Evolutionary conservation across 164 flowering plant species (phyloP).

Genomic region (Annona squamosa): DNA sequence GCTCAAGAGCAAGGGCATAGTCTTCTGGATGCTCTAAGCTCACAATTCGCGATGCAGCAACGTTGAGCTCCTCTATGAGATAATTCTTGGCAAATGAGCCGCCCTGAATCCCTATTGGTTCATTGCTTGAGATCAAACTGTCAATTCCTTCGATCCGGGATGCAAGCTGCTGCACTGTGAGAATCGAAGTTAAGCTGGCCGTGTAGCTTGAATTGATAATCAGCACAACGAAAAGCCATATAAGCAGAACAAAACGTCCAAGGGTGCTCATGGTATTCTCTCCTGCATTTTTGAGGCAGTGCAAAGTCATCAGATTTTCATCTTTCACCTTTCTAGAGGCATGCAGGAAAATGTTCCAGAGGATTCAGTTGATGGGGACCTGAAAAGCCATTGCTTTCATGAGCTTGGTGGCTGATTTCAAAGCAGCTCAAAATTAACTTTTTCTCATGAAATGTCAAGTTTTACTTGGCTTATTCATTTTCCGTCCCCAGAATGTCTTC

Average conservation of each 20-base stretch:
- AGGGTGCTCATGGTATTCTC: slow-evolving; percentile 82
- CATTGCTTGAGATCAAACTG: slow-evolving; percentile 50
- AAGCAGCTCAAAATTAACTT: background rate
- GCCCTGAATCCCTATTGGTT: slow-evolving; percentile 69
- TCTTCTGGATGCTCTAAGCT: slow-evolving; percentile 33
- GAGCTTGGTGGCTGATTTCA: background rate
- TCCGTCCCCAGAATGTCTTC: too few species aligned
- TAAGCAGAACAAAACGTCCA: slow-evolving; percentile 72
- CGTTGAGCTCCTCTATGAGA: slow-evolving; percentile 57
- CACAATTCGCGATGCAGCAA: slow-evolving; percentile 51
- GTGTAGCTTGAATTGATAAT: slow-evolving; percentile 95
- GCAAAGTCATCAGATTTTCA: slow-evolving; percentile 1
- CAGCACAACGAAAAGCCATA: slow-evolving; percentile 88
- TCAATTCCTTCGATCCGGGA: slow-evolving; percentile 73
- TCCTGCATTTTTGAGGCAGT: slow-evolving; percentile 36
- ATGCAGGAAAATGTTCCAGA: background rate
- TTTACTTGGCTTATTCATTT: too few species aligned
- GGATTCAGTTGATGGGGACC: background rate
- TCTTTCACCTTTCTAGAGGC: background rate
- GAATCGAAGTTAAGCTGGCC: slow-evolving; percentile 94
- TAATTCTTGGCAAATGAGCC: slow-evolving; percentile 80
- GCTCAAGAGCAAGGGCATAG: slow-evolving; percentile 41
- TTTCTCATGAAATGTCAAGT: too few species aligned
- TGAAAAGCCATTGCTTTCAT: background rate
- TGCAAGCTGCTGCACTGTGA: slow-evolving; percentile 81